A percentile compares a stretch with the other conserved stretches of the same genome.
Conservation (phyloP, 2,329 filamentous ascomycete species). For the Verticillium tricorpus region DNA sequence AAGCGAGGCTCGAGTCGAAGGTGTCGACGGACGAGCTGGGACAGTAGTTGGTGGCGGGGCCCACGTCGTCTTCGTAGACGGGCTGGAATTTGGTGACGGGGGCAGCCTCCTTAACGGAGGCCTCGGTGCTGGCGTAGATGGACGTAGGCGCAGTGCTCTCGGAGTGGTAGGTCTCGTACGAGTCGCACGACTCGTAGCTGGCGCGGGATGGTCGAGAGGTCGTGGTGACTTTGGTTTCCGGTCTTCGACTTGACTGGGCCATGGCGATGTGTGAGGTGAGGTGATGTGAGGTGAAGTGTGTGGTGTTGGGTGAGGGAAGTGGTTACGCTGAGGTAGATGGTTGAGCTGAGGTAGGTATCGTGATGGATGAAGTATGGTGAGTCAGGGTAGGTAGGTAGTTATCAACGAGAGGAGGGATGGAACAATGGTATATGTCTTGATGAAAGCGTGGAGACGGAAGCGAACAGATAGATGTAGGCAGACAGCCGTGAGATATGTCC, state of each 20-base stretch:
- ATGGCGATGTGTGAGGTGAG: constrained; percentile 14
- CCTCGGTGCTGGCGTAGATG: constrained; percentile 32
- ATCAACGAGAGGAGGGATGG: not conserved
- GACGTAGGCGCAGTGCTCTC: constrained; percentile 45
- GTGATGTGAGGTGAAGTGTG: not conserved
- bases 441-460: not conserved
- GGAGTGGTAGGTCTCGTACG: constrained; percentile 38
- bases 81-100: constrained; percentile 14
- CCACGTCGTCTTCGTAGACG: constrained; percentile 26
- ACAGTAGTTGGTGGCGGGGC: constrained; percentile 36
- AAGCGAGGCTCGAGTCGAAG: constrained; percentile 69
- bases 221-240: not conserved
- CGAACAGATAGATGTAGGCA: not conserved
- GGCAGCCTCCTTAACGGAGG: constrained; percentile 27
- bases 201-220: constrained; percentile 27
- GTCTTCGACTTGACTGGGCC: constrained; percentile 28
- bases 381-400: too few relatives aligned
- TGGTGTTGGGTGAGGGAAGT: not conserved
- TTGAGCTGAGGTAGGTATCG: too few relatives aligned
- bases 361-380: too few relatives aligned
- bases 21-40: constrained; percentile 67
- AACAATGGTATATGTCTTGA: not conserved
- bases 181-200: constrained; percentile 37
- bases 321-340: too few relatives aligned
- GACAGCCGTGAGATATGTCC: not conserved